Evolutionary conservation across 257 asterid genomes (phyloP), one percentile per base, ranked within the genome.

Genomic region (Apocynum venetum): DNA sequence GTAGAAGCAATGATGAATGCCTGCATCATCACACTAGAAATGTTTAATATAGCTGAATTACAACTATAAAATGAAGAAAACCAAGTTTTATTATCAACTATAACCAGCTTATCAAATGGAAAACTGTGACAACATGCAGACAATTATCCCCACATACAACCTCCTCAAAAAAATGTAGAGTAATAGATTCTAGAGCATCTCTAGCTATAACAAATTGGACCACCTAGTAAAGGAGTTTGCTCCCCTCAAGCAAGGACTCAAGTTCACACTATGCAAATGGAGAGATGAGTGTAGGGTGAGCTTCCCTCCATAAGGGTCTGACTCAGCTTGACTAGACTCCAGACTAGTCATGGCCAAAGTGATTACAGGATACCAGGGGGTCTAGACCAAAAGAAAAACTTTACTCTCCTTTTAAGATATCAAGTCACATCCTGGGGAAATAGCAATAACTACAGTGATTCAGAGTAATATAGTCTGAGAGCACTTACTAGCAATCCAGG

Each of bases 1-100:
- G 99, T 96, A 44, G 99, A 96, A 83, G 99, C 99, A 83, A 96
- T 91, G 76, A 93, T 90, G 85, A 96, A 93, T 47, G 99, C 99
- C 99, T 96, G 92, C 82, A 80, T n/a, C 43, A 59, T 72, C 6
- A 51, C 19, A 40, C 35, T 35, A 6, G 56, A 31, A 51, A 10
- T 17, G 25, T 8, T 65, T 61, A 61, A 19, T 47, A 4, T 43
- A 41, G 6, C 52, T 43, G 36, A 67, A 67, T 17, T 67, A 20
- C 49, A 20, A 67, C 36, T 67, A 41, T 14, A 67, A 40, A 17
- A 17, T 41, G 19, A 13, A 43, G 72, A 67, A 15, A 17, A 10
- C 43, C 9, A 48, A 49, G 51, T 25, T 31, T n/a, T n/a, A 41
- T 17, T 43, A 40, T 67, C 31, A 40, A 66, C 17, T 40, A 38